These are phyloP conservation scores for Canavalia gladiata DNA, from an alignment of 306 rosid genomes.

Conservation along the genomic window DNA sequence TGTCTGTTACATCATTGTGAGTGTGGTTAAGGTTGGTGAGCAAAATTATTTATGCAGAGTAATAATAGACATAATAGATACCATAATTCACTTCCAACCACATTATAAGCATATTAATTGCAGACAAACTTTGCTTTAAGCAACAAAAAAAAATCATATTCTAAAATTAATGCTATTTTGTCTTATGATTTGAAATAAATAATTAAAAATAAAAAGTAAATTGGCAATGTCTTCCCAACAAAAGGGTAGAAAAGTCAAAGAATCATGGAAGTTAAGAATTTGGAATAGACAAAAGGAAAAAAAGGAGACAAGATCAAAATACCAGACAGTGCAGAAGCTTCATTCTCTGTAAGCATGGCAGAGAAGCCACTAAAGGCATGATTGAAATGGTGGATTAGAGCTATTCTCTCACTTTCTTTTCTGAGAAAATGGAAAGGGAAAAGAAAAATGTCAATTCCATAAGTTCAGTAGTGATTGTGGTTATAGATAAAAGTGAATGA, in stretches of 20 bases:
- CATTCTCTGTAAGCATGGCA: conserved; percentile 83
- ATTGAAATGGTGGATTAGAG: conserved; percentile 68
- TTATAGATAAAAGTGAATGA: conserved; percentile 7
- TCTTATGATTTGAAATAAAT: neutral
- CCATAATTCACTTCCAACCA: conserved; percentile 42
- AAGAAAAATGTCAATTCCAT: neutral
- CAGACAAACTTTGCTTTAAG: conserved; percentile 41
- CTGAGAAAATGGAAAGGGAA: conserved; percentile 52
- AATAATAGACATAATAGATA: conserved; percentile 20
- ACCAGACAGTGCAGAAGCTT: conserved; percentile 90
- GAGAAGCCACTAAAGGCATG: conserved; percentile 94
- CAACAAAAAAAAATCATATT: conserved; percentile 32
- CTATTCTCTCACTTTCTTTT: conserved; percentile 65
- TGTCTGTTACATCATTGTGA: conserved; percentile 30
- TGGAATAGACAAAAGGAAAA: conserved; percentile 27
- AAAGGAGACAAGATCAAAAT: conserved; percentile 36
- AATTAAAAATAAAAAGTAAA: conserved; percentile 17
- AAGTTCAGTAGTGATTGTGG: neutral
- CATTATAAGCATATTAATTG: conserved; percentile 25
- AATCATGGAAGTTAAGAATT: conserved; percentile 26
- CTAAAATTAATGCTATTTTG: conserved; percentile 16
- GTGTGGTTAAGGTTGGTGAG: conserved; percentile 44
- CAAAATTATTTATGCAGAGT: conserved; percentile 37
- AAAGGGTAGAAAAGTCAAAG: conserved; percentile 41
- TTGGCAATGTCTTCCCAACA: neutral